Percentiles rank a stretch among this genome's conserved stretches.
phyloP scores from a whole-genome alignment of 108 stramenopile species.

The Nitzschia palea region DNA sequence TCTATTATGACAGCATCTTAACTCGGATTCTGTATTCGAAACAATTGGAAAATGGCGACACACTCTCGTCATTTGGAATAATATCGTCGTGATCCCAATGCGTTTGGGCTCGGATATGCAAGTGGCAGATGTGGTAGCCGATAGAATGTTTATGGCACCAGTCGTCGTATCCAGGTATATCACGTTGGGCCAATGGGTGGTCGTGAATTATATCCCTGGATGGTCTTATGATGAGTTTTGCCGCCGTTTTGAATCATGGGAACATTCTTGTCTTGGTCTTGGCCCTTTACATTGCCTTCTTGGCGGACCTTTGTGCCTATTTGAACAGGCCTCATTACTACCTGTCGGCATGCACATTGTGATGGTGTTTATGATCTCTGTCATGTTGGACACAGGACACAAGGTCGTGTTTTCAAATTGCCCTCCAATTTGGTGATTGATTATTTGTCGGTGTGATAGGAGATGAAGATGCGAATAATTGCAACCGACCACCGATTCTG shows the following conservation, averaged over 20 bases:
- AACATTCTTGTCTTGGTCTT: conserved; percentile 73
- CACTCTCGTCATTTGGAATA: conserved; percentile 27
- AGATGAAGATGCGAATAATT: conserved; percentile 78
- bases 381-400: conserved; percentile 90
- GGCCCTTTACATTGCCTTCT: conserved; percentile 85
- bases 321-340: conserved; percentile 86
- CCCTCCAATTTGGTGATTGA: conserved; percentile 76
- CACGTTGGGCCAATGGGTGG: conserved; percentile 88
- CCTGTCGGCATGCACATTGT: conserved; percentile 77
- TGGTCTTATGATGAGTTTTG: conserved; percentile 79
- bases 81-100: conserved; percentile 47
- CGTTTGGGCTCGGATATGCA: conserved; percentile 44
- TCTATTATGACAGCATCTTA: conserved; percentile 56
- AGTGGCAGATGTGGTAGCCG: conserved; percentile 68
- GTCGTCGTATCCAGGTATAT: conserved; percentile 80
- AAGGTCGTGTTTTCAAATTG: conserved; percentile 83
- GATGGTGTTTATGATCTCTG: conserved; percentile 86
- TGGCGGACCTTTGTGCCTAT: conserved; percentile 84
- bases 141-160: conserved; percentile 86
- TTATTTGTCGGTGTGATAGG: conserved; percentile 87
- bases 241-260: conserved; percentile 67
- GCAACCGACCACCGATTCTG: conserved; percentile 92
- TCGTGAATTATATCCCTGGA: conserved; percentile 86
- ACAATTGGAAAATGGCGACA: conserved; percentile 20
- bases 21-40: conserved; percentile 20